Base-by-base conservation (phyloP, 352 stramenopile species). In the Phytophthora palmivora region DNA sequence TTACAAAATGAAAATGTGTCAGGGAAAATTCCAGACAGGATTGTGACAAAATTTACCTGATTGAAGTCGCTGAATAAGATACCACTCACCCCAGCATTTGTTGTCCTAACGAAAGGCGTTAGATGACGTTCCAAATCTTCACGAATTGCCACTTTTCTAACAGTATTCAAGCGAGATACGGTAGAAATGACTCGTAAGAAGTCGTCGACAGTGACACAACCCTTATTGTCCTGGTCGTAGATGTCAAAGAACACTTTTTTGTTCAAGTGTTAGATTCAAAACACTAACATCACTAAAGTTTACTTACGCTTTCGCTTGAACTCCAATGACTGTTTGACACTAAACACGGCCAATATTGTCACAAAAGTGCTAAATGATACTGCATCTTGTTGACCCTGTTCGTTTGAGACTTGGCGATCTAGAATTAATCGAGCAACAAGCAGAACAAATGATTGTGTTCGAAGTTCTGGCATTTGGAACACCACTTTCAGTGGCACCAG, bases 181-280 rank as follows among this genome's bases (percentile, higher is more conserved):
- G 36, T 56, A 0, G 47, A 36, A 5, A 80, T 62, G 10, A 72
- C 52, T 0, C 39, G 15, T 19, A 79, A n/a, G 42, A 81, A 70
- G 38, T 86, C 65, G 16, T 74, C 55, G 3, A 76, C 39, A 0
- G 60, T 72, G 37, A 72, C 61, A 4, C 12, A 49, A 9, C 74
- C 74, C 12, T 79, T 76, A 3, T 7, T 33, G 7, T 79, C 69
- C 15, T 38, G 38, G 14, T 87, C 77, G 34, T 80, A 84, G 2
- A 82, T 22, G 19, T 73, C 61, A 36, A 84, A 87, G 1, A 87
- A 24, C 11, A 80, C 77, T 86, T n/a, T n/a, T n/a, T n/a, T n/a
- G 12, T 2, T 7, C 30, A 34, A 34, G 11, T 12, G 30, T 34
- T 7, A 24, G 4, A 32, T 22, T 45, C 28, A 41, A 52, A 52